Evolutionary conservation across 108 stramenopile species (phyloP), one percentile per base, ranked within the genome.

Genomic region (Fragilariopsis cylindrus): DNA sequence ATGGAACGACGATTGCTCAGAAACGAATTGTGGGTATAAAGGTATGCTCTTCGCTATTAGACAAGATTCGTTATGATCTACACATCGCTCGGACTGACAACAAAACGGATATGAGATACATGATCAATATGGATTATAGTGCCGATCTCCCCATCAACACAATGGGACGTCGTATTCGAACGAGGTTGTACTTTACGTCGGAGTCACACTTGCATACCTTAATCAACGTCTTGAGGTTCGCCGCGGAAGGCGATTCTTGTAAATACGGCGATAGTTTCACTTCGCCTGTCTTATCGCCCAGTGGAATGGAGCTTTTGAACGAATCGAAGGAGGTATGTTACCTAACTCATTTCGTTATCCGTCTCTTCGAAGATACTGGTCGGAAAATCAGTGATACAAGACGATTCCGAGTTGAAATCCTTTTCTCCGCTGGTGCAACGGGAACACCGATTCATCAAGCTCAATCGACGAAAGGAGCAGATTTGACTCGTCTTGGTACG

Each of bases 201-300:
- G 99, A 99, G 83, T 91, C 92, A 19, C 99, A 99, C 86, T 74
- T 99, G 46, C 98, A 98, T 74, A 94, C 97, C 4, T 76, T 98
- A 40, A 75, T 99, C 57, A 98, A 97, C 76, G 96, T 97, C 47
- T 78, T 99, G 7, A 79, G 98, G n/a, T 96, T 95, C 76, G 80
- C 90, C 3, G 75, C 40, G 79, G 88, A 44, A 70, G 84, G 41
- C 71, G 74, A 1, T 76, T 78, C 49, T 71, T 7, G 39, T 40
- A 30, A 30, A 30, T 66, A 44, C 19, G 44, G 13, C 21, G 5
- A 19, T 39, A 8, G 3, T 21, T 68, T 47, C 48, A 39, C 47
- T 40, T 68, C 67, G 0, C 73, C 76, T 11, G 81, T 90, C 42
- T 56, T 93, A 9, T 93, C 90, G 5, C 58, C 80, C 13, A 44